These are phyloP conservation scores for Barnettozyma wickerhamii DNA, from an alignment of 805 yeast genomes.

Conservation along the genomic window DNA sequence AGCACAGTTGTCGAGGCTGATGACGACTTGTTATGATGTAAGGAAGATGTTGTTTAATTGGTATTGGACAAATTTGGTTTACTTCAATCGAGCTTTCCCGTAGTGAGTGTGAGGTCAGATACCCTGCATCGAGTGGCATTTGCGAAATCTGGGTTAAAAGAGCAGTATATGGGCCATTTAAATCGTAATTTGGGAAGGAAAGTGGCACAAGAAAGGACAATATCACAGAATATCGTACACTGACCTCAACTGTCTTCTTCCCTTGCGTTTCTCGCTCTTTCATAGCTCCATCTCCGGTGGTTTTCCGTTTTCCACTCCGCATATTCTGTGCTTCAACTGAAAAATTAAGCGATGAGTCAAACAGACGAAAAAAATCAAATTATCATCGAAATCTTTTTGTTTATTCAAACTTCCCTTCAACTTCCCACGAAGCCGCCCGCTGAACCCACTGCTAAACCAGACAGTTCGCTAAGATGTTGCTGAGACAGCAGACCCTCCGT, in stretches of 20 bases:
- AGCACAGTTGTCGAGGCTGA: slow-evolving; percentile 66
- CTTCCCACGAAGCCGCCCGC: neutral
- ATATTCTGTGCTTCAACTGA: neutral
- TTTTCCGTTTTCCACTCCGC: neutral
- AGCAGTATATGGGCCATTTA: too few species aligned
- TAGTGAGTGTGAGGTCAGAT: slow-evolving; percentile 11
- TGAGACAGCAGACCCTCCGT: slow-evolving; percentile 25
- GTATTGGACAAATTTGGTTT: too few species aligned
- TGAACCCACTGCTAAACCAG: too few species aligned
- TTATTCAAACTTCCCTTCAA: neutral
- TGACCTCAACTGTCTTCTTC: neutral
- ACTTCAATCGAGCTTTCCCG: too few species aligned
- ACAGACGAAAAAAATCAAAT: neutral
- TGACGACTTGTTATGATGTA: slow-evolving; percentile 45
- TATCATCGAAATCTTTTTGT: neutral
- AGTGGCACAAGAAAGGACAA: neutral
- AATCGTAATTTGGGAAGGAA: neutral
- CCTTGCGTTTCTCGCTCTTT: too few species aligned
- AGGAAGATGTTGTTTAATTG: too few species aligned
- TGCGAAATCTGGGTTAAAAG: neutral
- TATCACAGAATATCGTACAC: neutral
- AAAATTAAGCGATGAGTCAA: neutral
- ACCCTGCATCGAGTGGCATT: slow-evolving; percentile 4
- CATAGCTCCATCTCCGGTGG: too few species aligned
- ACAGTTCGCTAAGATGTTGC: slow-evolving; percentile 15